Percentiles rank a stretch among this genome's conserved stretches.
Conservation (phyloP, 2,329 filamentous ascomycete species). For the Hirsutella minnesotensis region DNA sequence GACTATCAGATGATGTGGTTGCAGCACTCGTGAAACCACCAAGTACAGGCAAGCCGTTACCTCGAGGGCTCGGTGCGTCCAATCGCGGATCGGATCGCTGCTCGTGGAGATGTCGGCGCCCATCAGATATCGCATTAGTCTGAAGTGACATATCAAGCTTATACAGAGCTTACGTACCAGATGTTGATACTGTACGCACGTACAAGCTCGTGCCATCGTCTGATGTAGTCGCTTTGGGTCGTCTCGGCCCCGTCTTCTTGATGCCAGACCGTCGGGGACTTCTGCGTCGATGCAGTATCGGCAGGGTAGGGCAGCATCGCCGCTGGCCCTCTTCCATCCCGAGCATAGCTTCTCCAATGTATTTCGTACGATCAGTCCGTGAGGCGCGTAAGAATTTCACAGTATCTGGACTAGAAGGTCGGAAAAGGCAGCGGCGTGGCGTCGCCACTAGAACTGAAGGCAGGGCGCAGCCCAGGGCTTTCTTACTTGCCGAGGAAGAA, state of each 20-base stretch:
- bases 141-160: constrained; percentile 8
- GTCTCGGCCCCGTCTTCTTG: neutral
- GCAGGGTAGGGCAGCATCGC: no score
- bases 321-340: neutral
- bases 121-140: constrained; percentile 7
- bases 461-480: no score
- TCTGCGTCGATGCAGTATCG: neutral
- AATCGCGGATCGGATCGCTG: neutral
- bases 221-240: neutral
- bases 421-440: no score
- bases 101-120: constrained; percentile 1
- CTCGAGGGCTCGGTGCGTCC: neutral
- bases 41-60: neutral
- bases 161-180: neutral
- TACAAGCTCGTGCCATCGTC: constrained; percentile 1
- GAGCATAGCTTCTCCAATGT: neutral
- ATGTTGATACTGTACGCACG: neutral
- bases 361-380: no score
- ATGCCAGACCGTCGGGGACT: neutral
- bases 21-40: neutral
- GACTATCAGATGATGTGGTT: neutral
- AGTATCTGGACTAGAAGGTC: no score
- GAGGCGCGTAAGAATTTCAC: no score
- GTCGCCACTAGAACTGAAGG: no score
- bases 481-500: no score